Conservation (phyloP, 2,329 filamentous ascomycete species). For the Immersiporthe knoxdaviesiana region DNA sequence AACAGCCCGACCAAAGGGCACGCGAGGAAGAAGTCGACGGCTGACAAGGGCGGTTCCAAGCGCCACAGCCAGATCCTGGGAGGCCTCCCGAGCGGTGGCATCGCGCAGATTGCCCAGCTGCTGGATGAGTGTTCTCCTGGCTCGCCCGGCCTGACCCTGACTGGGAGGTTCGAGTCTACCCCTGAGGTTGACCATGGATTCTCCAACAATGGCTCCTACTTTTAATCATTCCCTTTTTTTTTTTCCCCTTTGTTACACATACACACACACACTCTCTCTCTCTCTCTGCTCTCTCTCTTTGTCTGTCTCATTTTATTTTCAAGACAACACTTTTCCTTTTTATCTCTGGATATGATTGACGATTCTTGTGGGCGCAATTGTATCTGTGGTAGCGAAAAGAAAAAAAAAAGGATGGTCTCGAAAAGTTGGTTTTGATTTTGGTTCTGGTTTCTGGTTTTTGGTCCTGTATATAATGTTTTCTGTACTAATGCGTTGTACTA, state of each 20-base stretch:
- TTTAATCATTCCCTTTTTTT: constrained; percentile 8
- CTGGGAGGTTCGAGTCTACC: constrained; percentile 28
- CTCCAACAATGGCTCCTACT: constrained; percentile 20
- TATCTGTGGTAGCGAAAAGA: neutral
- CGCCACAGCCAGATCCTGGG: constrained; percentile 28
- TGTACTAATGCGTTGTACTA: constrained; percentile 8
- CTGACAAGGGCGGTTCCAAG: constrained; percentile 23
- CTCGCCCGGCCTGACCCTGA: constrained; percentile 25
- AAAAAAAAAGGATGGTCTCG: constrained; percentile 8
- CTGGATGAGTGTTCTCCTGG: constrained; percentile 17
- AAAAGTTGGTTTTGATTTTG: constrained; percentile 10
- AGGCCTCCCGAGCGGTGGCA: constrained; percentile 24
- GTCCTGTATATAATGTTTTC: neutral
- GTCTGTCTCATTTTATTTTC: neutral
- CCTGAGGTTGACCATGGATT: constrained; percentile 24
- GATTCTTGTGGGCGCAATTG: neutral
- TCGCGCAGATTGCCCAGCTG: constrained; percentile 15
- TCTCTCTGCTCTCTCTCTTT: neutral
- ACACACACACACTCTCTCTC: neutral
- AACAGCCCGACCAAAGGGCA: constrained; percentile 25
- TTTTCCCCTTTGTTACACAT: neutral
- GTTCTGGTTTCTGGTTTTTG: too few relatives aligned
- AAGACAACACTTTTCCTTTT: neutral
- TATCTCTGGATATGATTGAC: constrained; percentile 11
- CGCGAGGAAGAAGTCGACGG: constrained; percentile 20